Evolutionary conservation across 225 moss, liverwort and hornwort species (phyloP).

Genomic region (Rhytidiadelphus loreus): DNA sequence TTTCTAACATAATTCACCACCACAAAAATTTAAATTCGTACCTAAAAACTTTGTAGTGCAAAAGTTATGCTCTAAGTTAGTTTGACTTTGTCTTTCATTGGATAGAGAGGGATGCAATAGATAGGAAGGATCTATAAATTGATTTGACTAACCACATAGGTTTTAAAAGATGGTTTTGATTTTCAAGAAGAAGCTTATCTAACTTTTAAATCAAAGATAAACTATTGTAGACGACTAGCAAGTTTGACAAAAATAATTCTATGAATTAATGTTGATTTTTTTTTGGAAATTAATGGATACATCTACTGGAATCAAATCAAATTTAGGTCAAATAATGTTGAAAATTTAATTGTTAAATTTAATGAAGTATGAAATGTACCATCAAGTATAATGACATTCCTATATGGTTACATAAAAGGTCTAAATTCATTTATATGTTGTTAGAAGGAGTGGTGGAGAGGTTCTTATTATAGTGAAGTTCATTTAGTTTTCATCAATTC

Average conservation of each 20-base stretch:
- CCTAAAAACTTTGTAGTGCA: background rate
- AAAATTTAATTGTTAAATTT: background rate
- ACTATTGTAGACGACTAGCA: background rate
- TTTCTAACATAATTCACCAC: background rate
- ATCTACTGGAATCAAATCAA: too few relatives aligned
- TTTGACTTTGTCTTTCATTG: too few relatives aligned
- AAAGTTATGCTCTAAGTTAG: background rate
- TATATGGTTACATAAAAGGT: background rate
- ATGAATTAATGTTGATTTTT: too few relatives aligned
- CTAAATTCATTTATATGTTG: background rate
- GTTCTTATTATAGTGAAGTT: background rate
- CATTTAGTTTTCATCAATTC: too few relatives aligned
- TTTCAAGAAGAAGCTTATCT: background rate
- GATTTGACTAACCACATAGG: background rate
- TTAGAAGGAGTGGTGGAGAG: rapidly evolving
- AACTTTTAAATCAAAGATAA: background rate
- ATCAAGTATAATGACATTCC: background rate
- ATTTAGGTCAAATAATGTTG: background rate
- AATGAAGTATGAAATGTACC: background rate
- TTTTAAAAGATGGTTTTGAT: background rate
- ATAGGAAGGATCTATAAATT: background rate
- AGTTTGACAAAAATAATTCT: too few relatives aligned
- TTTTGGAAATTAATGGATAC: background rate
- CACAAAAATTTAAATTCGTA: background rate
- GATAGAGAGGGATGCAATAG: background rate